A percentile compares a stretch with the other conserved stretches of the same genome.
These are phyloP conservation scores for Filobasidium uniguttulatum DNA, from an alignment of 1,284 basidiomycete genomes.

Conservation along the genomic window DNA sequence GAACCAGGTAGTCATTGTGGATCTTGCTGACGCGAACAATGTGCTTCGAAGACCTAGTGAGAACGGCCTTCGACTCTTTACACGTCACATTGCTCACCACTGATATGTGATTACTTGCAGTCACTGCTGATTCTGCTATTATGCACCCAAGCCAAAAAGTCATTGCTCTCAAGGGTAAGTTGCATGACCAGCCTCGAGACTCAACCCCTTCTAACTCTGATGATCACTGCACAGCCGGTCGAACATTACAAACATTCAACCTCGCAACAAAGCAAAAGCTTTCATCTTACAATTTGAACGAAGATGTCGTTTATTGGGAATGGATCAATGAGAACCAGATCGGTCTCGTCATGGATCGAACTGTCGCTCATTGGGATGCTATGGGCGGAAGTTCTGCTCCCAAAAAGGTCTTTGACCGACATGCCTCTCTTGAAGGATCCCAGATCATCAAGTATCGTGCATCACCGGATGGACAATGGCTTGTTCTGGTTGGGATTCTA, in stretches of 20 bases:
- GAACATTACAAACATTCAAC: conserved; percentile 96
- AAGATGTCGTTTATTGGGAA: conserved; percentile 97
- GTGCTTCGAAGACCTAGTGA: conserved; percentile 77
- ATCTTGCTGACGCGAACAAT: conserved; percentile 90
- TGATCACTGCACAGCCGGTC: conserved; percentile 48
- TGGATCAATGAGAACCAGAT: conserved; percentile 87
- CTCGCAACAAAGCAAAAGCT: conserved; percentile 95
- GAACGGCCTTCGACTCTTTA: background rate
- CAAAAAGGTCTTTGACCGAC: conserved; percentile 70
- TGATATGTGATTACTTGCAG: conserved; percentile 15
- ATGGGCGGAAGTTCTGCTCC: conserved; percentile 32
- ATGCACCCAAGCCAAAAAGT: conserved; percentile 98
- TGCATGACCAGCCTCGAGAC: conserved; percentile 24
- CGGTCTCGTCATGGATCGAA: conserved; percentile 87
- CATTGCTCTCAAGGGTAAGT: conserved; percentile 78
- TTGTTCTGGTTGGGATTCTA: conserved; percentile 89
- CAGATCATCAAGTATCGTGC: conserved; percentile 99
- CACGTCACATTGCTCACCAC: too few relatives aligned
- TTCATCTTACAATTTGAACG: conserved; percentile 85
- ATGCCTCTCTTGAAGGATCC: conserved; percentile 79
- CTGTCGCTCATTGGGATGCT: conserved; percentile 88
- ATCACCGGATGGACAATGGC: conserved; percentile 89
- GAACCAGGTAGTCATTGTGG: conserved; percentile 94
- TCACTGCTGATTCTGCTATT: conserved; percentile 94
- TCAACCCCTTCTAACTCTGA: conserved; percentile 18